Evolutionary conservation across 352 stramenopile genomes (phyloP).

Genomic region (Phytopythium cucurbitacearum): DNA sequence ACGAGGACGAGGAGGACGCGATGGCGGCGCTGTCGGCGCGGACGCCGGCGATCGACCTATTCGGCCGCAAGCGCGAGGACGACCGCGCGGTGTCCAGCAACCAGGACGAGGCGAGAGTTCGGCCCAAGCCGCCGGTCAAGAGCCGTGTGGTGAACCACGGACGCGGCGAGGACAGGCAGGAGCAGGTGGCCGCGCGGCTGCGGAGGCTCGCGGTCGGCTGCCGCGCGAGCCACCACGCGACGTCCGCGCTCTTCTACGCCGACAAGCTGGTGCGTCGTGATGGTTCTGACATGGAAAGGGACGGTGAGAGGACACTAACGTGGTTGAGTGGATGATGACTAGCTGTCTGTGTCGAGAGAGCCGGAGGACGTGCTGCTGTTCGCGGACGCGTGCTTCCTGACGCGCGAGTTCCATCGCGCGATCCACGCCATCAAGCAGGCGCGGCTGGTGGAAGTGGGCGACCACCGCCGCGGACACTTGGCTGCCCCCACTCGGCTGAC

Average conservation of each 20-base stretch:
- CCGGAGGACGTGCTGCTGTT: conserved; percentile 68
- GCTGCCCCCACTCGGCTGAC: conserved; percentile 16
- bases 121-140: too few relatives aligned
- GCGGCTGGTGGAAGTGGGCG: conserved; percentile 32
- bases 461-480: not conserved
- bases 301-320: not conserved
- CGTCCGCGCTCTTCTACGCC: conserved; percentile 68
- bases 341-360: conserved; percentile 49
- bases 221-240: conserved; percentile 43
- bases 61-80: conserved; percentile 2
- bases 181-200: conserved; percentile 23
- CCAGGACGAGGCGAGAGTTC: too few relatives aligned
- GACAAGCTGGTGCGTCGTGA: conserved; percentile 59
- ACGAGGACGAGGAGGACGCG: conserved; percentile 4
- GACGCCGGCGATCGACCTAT: too few relatives aligned
- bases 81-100: not conserved
- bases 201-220: conserved; percentile 41
- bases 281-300: not conserved
- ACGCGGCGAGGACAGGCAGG: not conserved
- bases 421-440: conserved; percentile 69
- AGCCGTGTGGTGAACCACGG: too few relatives aligned
- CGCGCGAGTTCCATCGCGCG: conserved; percentile 67
- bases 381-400: conserved; percentile 65
- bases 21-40: too few relatives aligned
- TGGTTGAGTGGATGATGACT: not conserved